Conservation (phyloP, 345 rosid species). For the Eucalyptus dawsonii region DNA sequence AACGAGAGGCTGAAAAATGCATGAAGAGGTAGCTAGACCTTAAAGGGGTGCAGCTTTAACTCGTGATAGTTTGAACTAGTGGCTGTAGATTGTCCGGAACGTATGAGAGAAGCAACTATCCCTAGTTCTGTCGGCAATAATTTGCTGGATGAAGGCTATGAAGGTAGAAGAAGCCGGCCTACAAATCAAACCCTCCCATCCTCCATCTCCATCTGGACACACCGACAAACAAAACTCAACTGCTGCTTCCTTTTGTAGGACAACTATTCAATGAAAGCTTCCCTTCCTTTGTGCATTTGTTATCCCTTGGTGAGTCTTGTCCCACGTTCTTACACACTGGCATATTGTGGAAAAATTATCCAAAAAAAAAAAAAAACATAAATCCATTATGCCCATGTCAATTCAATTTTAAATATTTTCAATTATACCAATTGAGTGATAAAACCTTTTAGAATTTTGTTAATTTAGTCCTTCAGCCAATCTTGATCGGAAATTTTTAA, state of each 20-base stretch:
- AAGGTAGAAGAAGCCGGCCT: background rate
- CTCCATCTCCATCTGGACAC: background rate
- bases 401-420: background rate
- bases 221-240: background rate
- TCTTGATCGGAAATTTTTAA: too few relatives aligned
- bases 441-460: too few relatives aligned
- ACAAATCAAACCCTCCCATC: background rate
- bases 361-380: too few relatives aligned
- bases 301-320: background rate
- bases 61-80: background rate
- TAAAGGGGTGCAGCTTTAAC: background rate
- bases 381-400: rapidly evolving
- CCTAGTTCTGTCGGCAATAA: background rate
- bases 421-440: rapidly evolving
- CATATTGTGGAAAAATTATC: too few relatives aligned
- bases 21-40: background rate
- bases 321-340: background rate
- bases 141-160: background rate
- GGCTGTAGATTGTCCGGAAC: background rate
- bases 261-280: background rate
- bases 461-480: rapidly evolving
- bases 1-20: background rate
- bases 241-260: background rate
- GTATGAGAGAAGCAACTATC: background rate
- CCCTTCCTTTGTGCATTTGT: background rate